Conservation (phyloP, 2,329 filamentous ascomycete species). For the Nannizzia gypsea region DNA sequence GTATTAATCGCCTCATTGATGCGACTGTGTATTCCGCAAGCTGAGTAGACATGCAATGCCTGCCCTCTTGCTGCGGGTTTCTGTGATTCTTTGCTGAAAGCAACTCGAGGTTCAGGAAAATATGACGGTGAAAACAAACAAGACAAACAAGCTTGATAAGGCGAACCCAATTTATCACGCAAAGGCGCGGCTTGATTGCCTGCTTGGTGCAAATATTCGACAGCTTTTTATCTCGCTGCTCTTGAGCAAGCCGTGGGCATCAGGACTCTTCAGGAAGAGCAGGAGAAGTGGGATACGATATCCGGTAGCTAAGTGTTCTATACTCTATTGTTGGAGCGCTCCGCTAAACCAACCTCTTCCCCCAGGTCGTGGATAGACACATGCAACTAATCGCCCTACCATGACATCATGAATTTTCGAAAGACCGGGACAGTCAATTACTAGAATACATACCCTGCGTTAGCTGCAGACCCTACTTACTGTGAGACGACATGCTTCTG, state of each 20-base stretch:
- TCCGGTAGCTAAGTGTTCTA: neutral
- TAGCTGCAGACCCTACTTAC: neutral
- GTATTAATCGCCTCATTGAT: slow-evolving; percentile 27
- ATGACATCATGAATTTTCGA: neutral
- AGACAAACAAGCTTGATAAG: slow-evolving; percentile 11
- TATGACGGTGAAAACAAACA: slow-evolving; percentile 9
- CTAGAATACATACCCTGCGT: neutral
- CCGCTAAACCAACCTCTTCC: neutral
- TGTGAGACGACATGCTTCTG: slow-evolving; percentile 16
- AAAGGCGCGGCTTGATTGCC: neutral
- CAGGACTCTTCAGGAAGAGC: neutral
- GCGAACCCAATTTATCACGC: neutral
- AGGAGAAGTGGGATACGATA: neutral
- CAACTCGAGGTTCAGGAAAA: slow-evolving; percentile 1
- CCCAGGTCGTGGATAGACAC: neutral
- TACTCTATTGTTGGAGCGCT: neutral
- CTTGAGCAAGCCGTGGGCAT: neutral
- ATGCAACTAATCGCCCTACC: neutral
- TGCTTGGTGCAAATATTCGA: neutral
- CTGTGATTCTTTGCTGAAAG: neutral
- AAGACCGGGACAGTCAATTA: neutral
- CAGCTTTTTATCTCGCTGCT: neutral
- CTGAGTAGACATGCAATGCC: slow-evolving; percentile 6
- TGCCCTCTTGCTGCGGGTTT: neutral
- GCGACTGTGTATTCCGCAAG: slow-evolving; percentile 8